These are phyloP conservation scores for Dictyostelium intermedium DNA, from an alignment of 78 protist genomes.

Conservation along the genomic window DNA sequence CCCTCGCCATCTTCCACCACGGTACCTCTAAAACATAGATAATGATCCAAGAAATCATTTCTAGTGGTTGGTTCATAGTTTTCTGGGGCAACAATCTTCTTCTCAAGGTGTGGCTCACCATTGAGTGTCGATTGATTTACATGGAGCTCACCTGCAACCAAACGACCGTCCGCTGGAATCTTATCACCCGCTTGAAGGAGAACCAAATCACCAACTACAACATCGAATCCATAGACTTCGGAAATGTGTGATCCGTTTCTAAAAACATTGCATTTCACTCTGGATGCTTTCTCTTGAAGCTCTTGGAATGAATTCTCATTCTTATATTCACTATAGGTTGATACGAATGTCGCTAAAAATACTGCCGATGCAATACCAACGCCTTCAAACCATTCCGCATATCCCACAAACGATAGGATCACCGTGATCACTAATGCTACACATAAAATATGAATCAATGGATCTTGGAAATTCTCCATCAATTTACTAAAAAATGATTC, in stretches of 20 bases:
- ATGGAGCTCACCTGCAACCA: constrained; percentile 75
- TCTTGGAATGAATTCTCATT: constrained; percentile 80
- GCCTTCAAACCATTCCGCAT: constrained; percentile 87
- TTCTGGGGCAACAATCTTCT: constrained; percentile 70
- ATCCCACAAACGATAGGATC: constrained; percentile 70
- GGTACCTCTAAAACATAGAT: constrained; percentile 77
- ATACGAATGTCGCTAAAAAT: constrained; percentile 82
- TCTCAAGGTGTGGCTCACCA: constrained; percentile 78
- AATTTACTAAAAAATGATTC: constrained; percentile 78
- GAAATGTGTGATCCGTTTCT: constrained; percentile 66
- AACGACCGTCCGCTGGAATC: constrained; percentile 89
- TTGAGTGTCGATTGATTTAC: constrained; percentile 79
- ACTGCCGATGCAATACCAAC: constrained; percentile 86
- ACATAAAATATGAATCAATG: constrained; percentile 80
- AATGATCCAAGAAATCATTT: constrained; percentile 62
- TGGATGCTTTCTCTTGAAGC: constrained; percentile 83
- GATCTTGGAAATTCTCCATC: constrained; percentile 82
- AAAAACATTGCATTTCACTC: constrained; percentile 72
- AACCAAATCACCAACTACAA: constrained; percentile 88
- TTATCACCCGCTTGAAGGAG: constrained; percentile 84
- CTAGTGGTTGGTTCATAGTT: constrained; percentile 17
- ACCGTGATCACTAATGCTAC: constrained; percentile 82
- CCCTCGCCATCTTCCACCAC: constrained; percentile 79
- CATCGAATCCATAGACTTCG: constrained; percentile 64
- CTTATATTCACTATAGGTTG: constrained; percentile 81